phyloP scores from a whole-genome alignment of 345 rosid genomes.

The Psidium guajava region DNA sequence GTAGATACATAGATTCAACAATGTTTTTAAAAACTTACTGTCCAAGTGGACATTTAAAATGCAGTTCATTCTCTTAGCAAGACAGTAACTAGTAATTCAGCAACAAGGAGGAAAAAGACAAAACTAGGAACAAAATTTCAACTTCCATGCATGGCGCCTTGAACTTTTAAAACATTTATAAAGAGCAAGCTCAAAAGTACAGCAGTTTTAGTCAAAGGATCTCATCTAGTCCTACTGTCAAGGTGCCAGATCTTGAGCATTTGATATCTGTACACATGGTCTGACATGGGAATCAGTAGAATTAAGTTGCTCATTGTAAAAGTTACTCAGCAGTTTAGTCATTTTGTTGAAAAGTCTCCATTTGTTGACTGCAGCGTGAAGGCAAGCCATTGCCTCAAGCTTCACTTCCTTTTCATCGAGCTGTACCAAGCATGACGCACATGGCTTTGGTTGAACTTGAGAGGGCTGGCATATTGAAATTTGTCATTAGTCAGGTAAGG shows the following conservation, averaged over 20 bases:
- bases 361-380: slow-evolving; percentile 50
- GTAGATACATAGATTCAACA: no score
- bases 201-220: background rate
- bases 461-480: slow-evolving; percentile 77
- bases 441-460: slow-evolving; percentile 95
- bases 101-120: background rate
- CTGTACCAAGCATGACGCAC: slow-evolving; percentile 93
- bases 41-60: background rate
- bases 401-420: slow-evolving; percentile 91
- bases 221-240: background rate
- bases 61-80: background rate
- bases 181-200: background rate
- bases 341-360: background rate
- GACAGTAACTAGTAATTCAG: background rate
- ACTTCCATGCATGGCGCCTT: background rate
- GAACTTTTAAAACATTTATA: background rate
- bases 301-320: background rate
- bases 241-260: background rate
- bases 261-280: background rate
- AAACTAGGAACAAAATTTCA: background rate
- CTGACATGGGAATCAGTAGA: background rate
- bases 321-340: background rate
- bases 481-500: slow-evolving; percentile 80
- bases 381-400: slow-evolving; percentile 87
- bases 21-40: background rate